These are phyloP conservation scores for Solanum clarkiae DNA, from an alignment of 257 asterid species.

Conservation along the genomic window DNA sequence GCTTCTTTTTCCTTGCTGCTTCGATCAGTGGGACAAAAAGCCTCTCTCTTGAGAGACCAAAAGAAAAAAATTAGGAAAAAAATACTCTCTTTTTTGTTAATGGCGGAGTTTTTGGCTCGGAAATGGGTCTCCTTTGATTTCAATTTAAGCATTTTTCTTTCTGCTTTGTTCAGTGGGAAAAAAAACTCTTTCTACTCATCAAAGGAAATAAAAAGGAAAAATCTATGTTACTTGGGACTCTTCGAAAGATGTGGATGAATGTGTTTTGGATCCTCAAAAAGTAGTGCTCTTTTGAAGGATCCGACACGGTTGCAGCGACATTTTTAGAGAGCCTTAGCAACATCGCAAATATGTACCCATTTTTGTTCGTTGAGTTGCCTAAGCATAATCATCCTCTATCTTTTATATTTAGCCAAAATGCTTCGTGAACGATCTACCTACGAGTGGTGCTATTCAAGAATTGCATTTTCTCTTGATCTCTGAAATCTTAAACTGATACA, in stretches of 20 bases:
- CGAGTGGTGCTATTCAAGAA: not conserved
- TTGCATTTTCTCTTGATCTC: not conserved
- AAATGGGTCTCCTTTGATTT: not conserved
- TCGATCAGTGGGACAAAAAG: not conserved
- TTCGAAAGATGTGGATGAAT: not conserved
- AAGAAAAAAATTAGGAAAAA: no score
- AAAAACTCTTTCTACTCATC: not conserved
- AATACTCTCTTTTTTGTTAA: not conserved
- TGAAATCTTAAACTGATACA: not conserved
- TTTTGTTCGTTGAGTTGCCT: not conserved
- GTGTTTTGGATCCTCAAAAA: not conserved
- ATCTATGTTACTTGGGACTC: not conserved
- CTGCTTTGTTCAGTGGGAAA: not conserved
- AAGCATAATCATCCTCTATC: not conserved
- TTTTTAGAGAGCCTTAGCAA: not conserved
- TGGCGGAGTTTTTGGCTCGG: not conserved
- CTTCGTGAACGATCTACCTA: not conserved
- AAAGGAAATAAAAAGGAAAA: not conserved
- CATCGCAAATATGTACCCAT: not conserved
- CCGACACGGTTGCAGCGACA: not conserved
- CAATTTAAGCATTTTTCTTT: not conserved
- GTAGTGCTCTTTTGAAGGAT: not conserved
- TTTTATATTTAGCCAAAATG: not conserved
- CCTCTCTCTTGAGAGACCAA: not conserved
- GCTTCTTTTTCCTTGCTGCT: not conserved